Evolutionary conservation across 2,329 filamentous ascomycete species (phyloP), one percentile per base, ranked within the genome.

Genomic region (Phoma herbarum): DNA sequence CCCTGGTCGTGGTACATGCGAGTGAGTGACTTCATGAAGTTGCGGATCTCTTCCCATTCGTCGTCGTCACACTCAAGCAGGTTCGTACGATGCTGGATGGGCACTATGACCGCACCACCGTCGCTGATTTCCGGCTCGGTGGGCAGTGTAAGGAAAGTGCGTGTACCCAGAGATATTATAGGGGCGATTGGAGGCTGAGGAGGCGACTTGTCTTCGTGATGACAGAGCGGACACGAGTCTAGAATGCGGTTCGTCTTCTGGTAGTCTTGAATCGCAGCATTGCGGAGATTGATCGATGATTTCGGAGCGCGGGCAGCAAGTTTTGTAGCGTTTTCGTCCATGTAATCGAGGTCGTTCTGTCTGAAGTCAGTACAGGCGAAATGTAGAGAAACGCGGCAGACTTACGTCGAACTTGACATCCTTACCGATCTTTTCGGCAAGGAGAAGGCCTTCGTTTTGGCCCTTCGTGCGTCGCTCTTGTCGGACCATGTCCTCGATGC

Each of bases 61-160:
- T 99, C 95, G 72, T 99, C 94, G 77, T 98, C 94, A 77, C 95
- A 99, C 77, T 97, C 94, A n/a, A 99, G 82, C 0, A 99, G 86
- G 75, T 98, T 99, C 23, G 84, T 88, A 51, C 89, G 89, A 75
- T 99, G 95, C 67, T 93, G 87, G 22, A 95, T 87, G 6, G 95
- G 95, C 3, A 93, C 92, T 61, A 99, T 95, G 57, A 95, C 89
- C 7, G 93, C 91, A 47, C 93, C 90, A 44, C 92, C 92, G 48
- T 91, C 85, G 65, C 86, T 90, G 42, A 99, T 81, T 73, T 98
- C 94, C 0, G 95, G 96, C 67, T 94, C 89, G 0, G 95, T 96
- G 10, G 93, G 88, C 2, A 99, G 84, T 0, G 95, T 97, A 44
- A 99, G 83, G 75, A 90, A 99, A 14, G 90, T 90, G 49, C 93